These are phyloP conservation scores for Aspergillus sp. DNA, from an alignment of 2,329 filamentous ascomycete genomes.

Conservation along the genomic window DNA sequence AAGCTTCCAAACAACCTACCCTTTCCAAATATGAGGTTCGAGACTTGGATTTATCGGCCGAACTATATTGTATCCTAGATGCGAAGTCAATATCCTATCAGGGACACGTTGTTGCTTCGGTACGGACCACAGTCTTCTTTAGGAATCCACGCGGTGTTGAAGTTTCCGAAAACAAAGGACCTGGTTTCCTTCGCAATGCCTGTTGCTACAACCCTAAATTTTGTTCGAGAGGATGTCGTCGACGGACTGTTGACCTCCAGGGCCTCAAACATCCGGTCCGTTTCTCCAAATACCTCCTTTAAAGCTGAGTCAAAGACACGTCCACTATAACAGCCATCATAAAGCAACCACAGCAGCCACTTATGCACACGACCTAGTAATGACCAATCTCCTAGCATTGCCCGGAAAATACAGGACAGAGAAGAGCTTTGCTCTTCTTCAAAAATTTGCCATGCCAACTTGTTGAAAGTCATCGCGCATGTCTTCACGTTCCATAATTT, in stretches of 20 bases:
- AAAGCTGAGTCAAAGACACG: slow-evolving; percentile 18
- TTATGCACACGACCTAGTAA: slow-evolving; percentile 2
- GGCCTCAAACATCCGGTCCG: slow-evolving; percentile 14
- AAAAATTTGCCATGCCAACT: slow-evolving; percentile 4
- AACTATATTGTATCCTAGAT: slow-evolving; percentile 17
- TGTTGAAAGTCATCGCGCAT: slow-evolving; percentile 9
- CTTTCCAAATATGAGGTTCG: slow-evolving; percentile 13
- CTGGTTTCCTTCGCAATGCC: slow-evolving; percentile 18
- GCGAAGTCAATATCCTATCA: not conserved
- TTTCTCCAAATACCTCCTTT: slow-evolving; percentile 15
- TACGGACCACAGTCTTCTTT: not conserved
- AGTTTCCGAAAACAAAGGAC: slow-evolving; percentile 20
- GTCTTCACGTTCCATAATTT: slow-evolving; percentile 12
- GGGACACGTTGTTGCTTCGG: not conserved
- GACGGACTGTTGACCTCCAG: not conserved
- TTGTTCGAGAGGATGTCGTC: slow-evolving; percentile 5
- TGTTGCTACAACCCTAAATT: slow-evolving; percentile 16
- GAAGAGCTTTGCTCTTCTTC: slow-evolving; percentile 8
- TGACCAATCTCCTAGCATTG: not conserved
- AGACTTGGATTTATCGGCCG: slow-evolving; percentile 3
- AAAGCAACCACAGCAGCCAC: slow-evolving; percentile 18
- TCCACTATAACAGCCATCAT: slow-evolving; percentile 21
- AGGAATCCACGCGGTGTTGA: slow-evolving; percentile 10
- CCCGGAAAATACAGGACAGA: not conserved
- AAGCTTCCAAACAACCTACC: slow-evolving; percentile 3